Evolutionary conservation across 192 early-diverging fungal genomes (phyloP).

Genomic region (Coemansia sp.): DNA sequence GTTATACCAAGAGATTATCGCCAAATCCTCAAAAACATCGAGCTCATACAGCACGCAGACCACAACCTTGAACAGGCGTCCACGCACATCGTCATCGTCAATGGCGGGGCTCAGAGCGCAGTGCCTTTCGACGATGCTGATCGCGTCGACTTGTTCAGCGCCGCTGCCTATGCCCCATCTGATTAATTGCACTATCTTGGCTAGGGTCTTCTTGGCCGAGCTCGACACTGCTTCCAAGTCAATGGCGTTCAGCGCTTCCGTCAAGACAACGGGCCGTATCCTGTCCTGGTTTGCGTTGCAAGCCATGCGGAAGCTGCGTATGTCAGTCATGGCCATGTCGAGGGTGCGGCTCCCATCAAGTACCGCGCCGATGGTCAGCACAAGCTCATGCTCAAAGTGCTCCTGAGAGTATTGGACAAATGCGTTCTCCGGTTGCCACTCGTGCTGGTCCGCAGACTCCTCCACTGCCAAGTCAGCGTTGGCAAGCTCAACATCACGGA

Average conservation of each 20-base stretch:
- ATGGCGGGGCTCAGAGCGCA: conserved; percentile 38
- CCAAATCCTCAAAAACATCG: conserved; percentile 81
- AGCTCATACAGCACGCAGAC: conserved; percentile 70
- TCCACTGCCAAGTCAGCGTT: conserved; percentile 23
- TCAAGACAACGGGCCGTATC: conserved; percentile 72
- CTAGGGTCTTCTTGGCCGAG: conserved; percentile 51
- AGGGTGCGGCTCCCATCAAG: conserved; percentile 73
- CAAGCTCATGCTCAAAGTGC: conserved; percentile 67
- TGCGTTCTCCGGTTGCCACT: conserved; percentile 50
- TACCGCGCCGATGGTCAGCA: conserved; percentile 77
- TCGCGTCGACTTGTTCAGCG: conserved; percentile 73
- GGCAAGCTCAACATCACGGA: conserved; percentile 17
- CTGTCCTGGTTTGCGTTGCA: conserved; percentile 78
- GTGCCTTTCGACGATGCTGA: conserved; percentile 56
- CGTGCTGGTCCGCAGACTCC: conserved; percentile 8
- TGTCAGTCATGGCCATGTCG: conserved; percentile 75
- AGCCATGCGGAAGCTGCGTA: conserved; percentile 85
- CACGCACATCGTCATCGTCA: conserved; percentile 34
- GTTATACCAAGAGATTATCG: conserved; percentile 74
- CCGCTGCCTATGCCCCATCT: conserved; percentile 62
- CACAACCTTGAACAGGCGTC: conserved; percentile 60
- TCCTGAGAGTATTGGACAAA: conserved; percentile 52
- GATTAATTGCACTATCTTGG: conserved; percentile 71
- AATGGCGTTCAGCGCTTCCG: conserved; percentile 63
- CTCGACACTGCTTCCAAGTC: conserved; percentile 50